phyloP scores from a whole-genome alignment of 2,329 filamentous ascomycete genomes.

The Talaromyces sp. region DNA sequence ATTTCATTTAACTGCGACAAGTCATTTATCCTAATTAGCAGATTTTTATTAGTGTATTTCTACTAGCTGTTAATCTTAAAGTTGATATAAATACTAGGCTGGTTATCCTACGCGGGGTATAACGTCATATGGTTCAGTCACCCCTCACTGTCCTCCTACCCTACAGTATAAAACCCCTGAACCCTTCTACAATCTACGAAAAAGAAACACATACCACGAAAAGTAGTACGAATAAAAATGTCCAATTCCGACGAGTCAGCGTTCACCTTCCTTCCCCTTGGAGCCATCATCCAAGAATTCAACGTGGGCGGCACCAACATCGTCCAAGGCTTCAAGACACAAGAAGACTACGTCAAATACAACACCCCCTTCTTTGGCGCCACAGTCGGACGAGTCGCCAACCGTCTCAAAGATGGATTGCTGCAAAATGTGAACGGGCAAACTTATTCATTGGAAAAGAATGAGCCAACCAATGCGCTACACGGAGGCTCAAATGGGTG shows the following conservation, averaged over 20 bases:
- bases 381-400: slow-evolving; percentile 80
- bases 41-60: neutral
- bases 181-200: neutral
- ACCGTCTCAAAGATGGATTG: slow-evolving; percentile 68
- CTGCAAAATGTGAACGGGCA: slow-evolving; percentile 66
- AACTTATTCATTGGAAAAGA: slow-evolving; percentile 63
- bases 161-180: neutral
- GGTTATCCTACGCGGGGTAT: neutral
- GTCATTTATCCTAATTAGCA: neutral
- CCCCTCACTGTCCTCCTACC: neutral
- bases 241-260: slow-evolving; percentile 26
- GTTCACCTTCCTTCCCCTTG: slow-evolving; percentile 43
- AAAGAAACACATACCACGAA: neutral
- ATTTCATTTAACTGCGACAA: neutral
- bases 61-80: neutral
- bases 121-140: neutral
- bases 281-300: slow-evolving; percentile 61
- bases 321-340: slow-evolving; percentile 75
- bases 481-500: slow-evolving; percentile 69
- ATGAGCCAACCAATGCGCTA: slow-evolving; percentile 68
- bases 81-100: neutral
- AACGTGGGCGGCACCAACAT: slow-evolving; percentile 75
- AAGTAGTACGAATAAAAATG: slow-evolving; percentile 14
- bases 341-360: slow-evolving; percentile 68
- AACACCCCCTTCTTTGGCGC: slow-evolving; percentile 83